Percentiles rank a stretch among this genome's conserved stretches.
These are phyloP conservation scores for Setaria italica DNA, from an alignment of 202 grass and related monocot species.

Conservation along the genomic window DNA sequence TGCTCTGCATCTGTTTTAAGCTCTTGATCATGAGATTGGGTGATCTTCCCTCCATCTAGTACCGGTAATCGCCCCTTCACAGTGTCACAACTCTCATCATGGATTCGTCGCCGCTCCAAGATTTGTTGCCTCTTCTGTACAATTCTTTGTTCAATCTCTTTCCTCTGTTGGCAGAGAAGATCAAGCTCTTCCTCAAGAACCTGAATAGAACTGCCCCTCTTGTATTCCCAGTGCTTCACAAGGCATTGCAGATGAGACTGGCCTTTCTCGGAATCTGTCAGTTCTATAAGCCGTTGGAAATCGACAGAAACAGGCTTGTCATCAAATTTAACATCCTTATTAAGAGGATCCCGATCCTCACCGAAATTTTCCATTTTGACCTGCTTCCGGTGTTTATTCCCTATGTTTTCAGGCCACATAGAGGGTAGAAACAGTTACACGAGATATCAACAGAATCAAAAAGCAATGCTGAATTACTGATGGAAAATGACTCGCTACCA, in stretches of 20 bases:
- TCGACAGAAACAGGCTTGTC: constrained; percentile 53
- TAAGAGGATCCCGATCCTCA: constrained; percentile 55
- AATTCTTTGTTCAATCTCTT: constrained; percentile 79
- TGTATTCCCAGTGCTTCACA: constrained; percentile 72
- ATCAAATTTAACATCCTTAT: constrained; percentile 62
- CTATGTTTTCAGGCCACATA: constrained; percentile 81
- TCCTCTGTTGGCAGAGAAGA: constrained; percentile 62
- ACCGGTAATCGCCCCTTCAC: constrained; percentile 58
- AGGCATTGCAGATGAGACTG: constrained; percentile 63
- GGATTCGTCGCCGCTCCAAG: constrained; percentile 59
- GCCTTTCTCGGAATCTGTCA: constrained; percentile 72
- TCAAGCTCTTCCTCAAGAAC: constrained; percentile 72
- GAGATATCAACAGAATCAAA: constrained; percentile 31
- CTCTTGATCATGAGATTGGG: constrained; percentile 45
- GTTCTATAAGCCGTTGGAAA: constrained; percentile 55
- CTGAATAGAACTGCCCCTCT: constrained; percentile 44
- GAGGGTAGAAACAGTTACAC: constrained; percentile 23
- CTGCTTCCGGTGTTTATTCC: constrained; percentile 59
- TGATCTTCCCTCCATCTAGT: constrained; percentile 58
- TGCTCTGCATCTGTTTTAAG: constrained; percentile 64
- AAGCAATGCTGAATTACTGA: background rate
- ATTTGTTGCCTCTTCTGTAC: constrained; percentile 78
- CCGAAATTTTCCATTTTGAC: constrained; percentile 64
- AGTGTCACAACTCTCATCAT: constrained; percentile 68
- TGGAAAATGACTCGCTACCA: background rate